Base-by-base conservation (phyloP, 352 stramenopile genomes). In the Phytophthora sp. region DNA sequence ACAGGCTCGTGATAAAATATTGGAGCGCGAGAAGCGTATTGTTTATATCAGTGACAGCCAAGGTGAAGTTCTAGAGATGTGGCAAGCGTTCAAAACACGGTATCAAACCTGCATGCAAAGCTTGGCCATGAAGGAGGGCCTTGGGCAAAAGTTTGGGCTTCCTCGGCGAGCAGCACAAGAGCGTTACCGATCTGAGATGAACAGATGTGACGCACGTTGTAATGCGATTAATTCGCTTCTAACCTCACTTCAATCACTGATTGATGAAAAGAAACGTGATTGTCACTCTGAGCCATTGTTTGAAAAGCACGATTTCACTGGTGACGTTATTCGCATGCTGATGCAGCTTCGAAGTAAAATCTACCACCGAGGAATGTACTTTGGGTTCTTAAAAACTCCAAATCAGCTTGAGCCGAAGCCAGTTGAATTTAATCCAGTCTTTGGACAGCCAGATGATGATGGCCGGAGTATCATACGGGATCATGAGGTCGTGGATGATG, bases 61-160 rank as follows among this genome's bases (percentile, higher is more conserved):
- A 20, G 31, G 30, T 7, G 23, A 64, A n/a, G 42, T 87, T 0
- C 13, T 83, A n/a, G 62, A 55, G 10, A 57, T 72, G 18, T 76
- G 60, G 17, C 48, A 79, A 24, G 39, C 64, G 5, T 97, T 97
- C 72, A 87, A 94, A 49, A 42, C 55, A 7, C 74, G 86, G 17
- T 88, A 91, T 61, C 81, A 94, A 26, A 23, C 42, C n/a, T 95
- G 80, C 44, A 58, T 91, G 17, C 88, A 95, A 54, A 85, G 62
- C 31, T 62, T 98, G 39, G 92, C 84, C 13, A 92, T 98, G 72
- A 87, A 88, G 46, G 88, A 97, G 60, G 91, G 92, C 0, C 70
- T 98, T 0, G 91, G 91, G 0, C 88, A 92, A 62, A 97, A 95
- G 67, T 97, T 94, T 31, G 89, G 92, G 12, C 65, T 92, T 20